Evolutionary conservation across 768 basidiomycete genomes (phyloP).

Genomic region (Boletus sensibilis): DNA sequence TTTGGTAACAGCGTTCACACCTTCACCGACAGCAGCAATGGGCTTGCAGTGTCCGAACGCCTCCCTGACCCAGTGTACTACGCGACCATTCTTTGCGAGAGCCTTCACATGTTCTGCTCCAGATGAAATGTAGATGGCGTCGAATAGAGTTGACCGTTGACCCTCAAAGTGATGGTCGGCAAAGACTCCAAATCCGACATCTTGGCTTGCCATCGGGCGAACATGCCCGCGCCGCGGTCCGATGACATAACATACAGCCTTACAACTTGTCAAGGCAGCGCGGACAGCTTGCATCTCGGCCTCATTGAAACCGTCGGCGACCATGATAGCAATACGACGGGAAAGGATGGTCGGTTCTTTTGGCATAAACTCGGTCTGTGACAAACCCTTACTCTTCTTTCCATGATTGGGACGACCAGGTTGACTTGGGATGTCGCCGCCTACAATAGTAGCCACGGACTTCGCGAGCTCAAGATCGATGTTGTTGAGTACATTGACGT

Average conservation of each 20-base stretch:
- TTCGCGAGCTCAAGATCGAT: constrained; percentile 75
- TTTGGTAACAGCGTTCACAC: constrained; percentile 18
- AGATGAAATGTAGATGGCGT: constrained; percentile 76
- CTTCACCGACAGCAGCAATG: constrained; percentile 74
- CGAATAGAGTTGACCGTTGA: constrained; percentile 80
- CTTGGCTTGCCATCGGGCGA: constrained; percentile 32
- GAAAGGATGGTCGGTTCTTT: constrained; percentile 57
- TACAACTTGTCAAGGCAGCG: constrained; percentile 47
- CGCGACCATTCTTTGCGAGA: constrained; percentile 62
- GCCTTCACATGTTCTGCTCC: constrained; percentile 59
- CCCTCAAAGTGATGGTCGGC: constrained; percentile 75
- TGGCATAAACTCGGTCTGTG: constrained; percentile 56
- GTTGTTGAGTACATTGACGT: constrained; percentile 66
- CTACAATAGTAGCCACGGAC: constrained; percentile 63
- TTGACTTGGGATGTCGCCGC: constrained; percentile 53
- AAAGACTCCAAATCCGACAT: constrained; percentile 34
- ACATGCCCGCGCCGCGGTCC: constrained; percentile 63
- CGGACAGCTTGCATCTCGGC: constrained; percentile 59
- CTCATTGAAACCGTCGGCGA: constrained; percentile 72
- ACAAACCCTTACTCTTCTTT: constrained; percentile 52
- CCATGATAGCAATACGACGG: constrained; percentile 73
- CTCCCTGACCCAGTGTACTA: constrained; percentile 81
- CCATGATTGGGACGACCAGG: constrained; percentile 57
- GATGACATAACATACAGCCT: constrained; percentile 63
- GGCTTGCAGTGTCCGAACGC: constrained; percentile 85